These are phyloP conservation scores for Fusarium praegraminearum DNA, from an alignment of 2,329 filamentous ascomycete species.

Conservation along the genomic window DNA sequence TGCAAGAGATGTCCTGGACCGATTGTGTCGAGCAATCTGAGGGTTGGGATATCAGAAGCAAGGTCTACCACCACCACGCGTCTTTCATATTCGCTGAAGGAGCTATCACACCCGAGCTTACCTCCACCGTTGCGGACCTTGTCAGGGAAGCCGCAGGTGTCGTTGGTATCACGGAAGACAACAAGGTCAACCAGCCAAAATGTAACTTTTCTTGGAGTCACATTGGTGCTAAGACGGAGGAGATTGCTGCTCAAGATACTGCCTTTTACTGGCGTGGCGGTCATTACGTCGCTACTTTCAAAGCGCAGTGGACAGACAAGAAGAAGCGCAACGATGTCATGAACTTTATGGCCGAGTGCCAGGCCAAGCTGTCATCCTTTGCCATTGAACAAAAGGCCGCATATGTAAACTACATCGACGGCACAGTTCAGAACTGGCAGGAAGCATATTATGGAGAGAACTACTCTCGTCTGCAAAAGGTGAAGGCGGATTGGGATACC, in stretches of 20 bases:
- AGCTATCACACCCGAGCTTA: slow-evolving; percentile 9
- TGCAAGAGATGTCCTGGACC: slow-evolving; percentile 8
- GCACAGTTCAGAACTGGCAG: background rate
- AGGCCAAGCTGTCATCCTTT: background rate
- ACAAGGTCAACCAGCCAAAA: background rate
- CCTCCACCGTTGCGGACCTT: background rate
- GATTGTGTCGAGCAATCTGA: background rate
- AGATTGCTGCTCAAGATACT: background rate
- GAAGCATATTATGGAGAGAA: background rate
- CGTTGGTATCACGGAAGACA: slow-evolving; percentile 4
- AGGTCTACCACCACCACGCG: slow-evolving; percentile 4
- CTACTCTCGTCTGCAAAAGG: background rate
- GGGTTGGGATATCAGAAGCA: slow-evolving; percentile 1
- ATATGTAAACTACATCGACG: slow-evolving; percentile 1
- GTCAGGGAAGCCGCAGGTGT: background rate
- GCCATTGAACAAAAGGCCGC: slow-evolving; percentile 1
- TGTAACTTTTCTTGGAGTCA: slow-evolving; percentile 17
- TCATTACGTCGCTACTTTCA: background rate
- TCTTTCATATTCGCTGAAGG: slow-evolving; percentile 18
- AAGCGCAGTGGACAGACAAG: background rate
- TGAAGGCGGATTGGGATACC: background rate
- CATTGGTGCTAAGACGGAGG: background rate
- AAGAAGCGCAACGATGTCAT: background rate
- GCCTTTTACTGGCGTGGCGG: slow-evolving; percentile 1
- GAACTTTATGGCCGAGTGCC: background rate